Evolutionary conservation across 306 rosid genomes (phyloP).

Genomic region (Oemleria cerasiformis): DNA sequence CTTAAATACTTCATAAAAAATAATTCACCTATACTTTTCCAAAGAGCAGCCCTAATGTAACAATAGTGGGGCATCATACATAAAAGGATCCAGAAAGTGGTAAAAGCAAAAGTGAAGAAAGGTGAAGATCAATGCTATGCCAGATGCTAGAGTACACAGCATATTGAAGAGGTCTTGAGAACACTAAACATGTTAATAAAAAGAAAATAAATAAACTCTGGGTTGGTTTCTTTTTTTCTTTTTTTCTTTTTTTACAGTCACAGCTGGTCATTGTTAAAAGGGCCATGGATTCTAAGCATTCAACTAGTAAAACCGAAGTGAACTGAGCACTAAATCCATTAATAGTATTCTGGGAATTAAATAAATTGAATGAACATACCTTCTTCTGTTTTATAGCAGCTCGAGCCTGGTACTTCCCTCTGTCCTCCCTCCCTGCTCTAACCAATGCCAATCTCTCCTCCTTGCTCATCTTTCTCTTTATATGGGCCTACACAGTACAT

Average conservation of each 20-base stretch:
- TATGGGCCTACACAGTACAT: conserved; percentile 51
- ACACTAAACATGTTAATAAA: neutral
- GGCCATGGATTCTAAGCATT: neutral
- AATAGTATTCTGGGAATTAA: neutral
- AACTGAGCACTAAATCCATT: neutral
- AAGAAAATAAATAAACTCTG: neutral
- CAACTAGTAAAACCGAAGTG: neutral
- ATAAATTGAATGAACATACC: conserved; percentile 36
- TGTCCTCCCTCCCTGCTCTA: conserved; percentile 84
- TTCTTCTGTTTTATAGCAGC: conserved; percentile 83
- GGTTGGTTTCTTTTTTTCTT: too few species aligned
- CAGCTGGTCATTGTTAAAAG: too few species aligned
- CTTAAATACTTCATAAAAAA: neutral
- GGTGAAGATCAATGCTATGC: neutral
- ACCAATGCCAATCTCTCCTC: conserved; percentile 68
- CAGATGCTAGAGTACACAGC: neutral
- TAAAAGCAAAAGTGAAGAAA: neutral
- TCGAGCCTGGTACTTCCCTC: conserved; percentile 71
- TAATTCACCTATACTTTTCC: neutral
- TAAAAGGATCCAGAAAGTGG: neutral
- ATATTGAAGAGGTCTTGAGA: neutral
- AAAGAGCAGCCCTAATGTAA: neutral
- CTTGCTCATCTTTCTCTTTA: conserved; percentile 63
- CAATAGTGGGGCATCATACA: neutral
- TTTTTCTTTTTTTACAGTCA: too few species aligned